Conservation (phyloP, 306 rosid genomes). For the Gastrolobium bilobum region DNA sequence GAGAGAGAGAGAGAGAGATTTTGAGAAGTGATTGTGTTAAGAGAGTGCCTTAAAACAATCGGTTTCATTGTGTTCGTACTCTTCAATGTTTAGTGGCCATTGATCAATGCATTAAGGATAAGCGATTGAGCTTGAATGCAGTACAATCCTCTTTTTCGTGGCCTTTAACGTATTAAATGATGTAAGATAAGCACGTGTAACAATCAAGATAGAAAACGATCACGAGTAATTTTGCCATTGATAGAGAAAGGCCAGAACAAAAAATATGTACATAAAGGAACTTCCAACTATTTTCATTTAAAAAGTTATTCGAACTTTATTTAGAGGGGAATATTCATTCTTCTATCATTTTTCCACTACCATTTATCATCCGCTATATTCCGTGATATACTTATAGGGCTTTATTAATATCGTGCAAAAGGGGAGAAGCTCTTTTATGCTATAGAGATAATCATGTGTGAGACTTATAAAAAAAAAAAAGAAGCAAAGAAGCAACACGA, state of each 20-base stretch:
- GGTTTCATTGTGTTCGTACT: slow-evolving; percentile 50
- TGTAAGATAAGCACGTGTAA: slow-evolving; percentile 37
- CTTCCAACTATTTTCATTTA: background rate
- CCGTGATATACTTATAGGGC: too few species aligned
- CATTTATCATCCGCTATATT: too few species aligned
- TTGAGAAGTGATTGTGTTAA: slow-evolving; percentile 41
- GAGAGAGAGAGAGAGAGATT: slow-evolving; percentile 36
- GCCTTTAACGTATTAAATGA: slow-evolving; percentile 37
- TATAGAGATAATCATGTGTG: too few species aligned
- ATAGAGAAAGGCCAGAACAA: background rate
- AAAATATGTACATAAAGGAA: background rate
- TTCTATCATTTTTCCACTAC: too few species aligned
- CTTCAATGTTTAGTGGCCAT: slow-evolving; percentile 53
- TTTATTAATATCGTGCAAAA: too few species aligned
- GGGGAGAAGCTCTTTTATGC: too few species aligned
- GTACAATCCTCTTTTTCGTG: slow-evolving; percentile 46
- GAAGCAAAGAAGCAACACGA: too few species aligned
- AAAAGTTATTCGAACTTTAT: too few species aligned
- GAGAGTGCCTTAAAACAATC: slow-evolving; percentile 48
- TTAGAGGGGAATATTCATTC: too few species aligned
- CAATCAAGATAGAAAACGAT: slow-evolving; percentile 2
- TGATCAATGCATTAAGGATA: slow-evolving; percentile 61
- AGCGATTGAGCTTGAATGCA: slow-evolving; percentile 50
- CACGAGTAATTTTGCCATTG: slow-evolving; percentile 35
- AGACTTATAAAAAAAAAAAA: too few species aligned